phyloP scores from a whole-genome alignment of 768 basidiomycete genomes.

The Paxillus involutus region DNA sequence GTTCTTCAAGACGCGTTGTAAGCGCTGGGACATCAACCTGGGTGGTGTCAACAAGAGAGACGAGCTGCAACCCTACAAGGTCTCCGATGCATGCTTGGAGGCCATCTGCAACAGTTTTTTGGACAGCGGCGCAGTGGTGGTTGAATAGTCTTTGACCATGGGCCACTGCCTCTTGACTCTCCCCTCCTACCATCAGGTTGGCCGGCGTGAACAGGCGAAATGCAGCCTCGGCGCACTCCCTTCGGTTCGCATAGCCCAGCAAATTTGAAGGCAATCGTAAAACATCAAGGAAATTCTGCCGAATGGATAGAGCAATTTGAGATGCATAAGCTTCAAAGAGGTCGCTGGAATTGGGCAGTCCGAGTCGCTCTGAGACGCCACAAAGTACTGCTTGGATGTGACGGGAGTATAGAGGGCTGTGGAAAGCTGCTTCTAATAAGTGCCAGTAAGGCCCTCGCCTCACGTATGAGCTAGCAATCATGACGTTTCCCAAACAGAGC shows the following conservation, averaged over 20 bases:
- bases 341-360: conserved; percentile 54
- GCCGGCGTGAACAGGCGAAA: conserved; percentile 69
- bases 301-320: conserved; percentile 71
- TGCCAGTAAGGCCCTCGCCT: conserved; percentile 88
- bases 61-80: conserved; percentile 62
- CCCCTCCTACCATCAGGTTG: conserved; percentile 50
- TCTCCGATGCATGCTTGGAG: conserved; percentile 66
- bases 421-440: conserved; percentile 65
- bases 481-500: conserved; percentile 71
- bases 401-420: conserved; percentile 26
- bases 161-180: conserved; percentile 22
- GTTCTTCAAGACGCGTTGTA: conserved; percentile 31
- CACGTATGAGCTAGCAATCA: conserved; percentile 74
- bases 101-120: conserved; percentile 50
- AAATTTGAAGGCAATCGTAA: conserved; percentile 66
- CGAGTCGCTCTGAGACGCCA: conserved; percentile 66
- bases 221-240: conserved; percentile 64
- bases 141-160: conserved; percentile 50
- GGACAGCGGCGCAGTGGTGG: conserved; percentile 61
- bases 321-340: conserved; percentile 80
- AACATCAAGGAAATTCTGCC: conserved; percentile 47
- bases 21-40: conserved; percentile 16
- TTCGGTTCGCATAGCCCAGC: conserved; percentile 72
- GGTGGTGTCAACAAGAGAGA: conserved; percentile 42
- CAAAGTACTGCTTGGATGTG: conserved; percentile 51